Percentiles rank a stretch among this genome's conserved stretches.
These are phyloP conservation scores for Prunella vulgaris DNA, from an alignment of 257 asterid species.

Conservation along the genomic window DNA sequence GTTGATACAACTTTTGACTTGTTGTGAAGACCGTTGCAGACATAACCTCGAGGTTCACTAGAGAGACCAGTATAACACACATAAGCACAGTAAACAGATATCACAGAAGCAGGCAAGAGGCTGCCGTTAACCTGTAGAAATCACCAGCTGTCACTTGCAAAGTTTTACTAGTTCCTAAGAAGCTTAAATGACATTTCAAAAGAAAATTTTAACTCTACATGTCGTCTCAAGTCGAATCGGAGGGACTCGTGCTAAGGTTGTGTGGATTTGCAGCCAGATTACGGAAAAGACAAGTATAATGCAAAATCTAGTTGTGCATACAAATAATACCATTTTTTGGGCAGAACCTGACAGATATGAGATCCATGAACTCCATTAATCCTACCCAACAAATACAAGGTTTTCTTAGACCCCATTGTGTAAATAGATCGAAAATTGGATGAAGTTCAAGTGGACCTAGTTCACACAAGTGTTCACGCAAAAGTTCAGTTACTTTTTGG, in stretches of 20 bases:
- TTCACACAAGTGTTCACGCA: too few species aligned
- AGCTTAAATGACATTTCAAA: not conserved
- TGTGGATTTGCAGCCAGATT: not conserved
- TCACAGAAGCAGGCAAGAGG: conserved; percentile 93
- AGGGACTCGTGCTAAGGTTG: not conserved
- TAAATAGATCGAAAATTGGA: too few species aligned
- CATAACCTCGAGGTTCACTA: conserved; percentile 84
- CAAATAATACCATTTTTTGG: not conserved
- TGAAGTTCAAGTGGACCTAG: too few species aligned
- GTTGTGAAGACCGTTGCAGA: conserved; percentile 83
- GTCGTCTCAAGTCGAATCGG: too few species aligned
- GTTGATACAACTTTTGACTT: conserved; percentile 66
- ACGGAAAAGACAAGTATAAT: not conserved
- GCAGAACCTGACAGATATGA: too few species aligned
- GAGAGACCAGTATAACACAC: conserved; percentile 92
- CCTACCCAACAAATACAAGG: too few species aligned
- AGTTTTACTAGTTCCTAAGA: not conserved
- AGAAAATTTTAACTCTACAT: not conserved
- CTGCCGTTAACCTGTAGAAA: conserved; percentile 87
- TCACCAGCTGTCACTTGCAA: not conserved
- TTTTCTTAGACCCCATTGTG: too few species aligned
- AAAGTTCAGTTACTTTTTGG: not conserved
- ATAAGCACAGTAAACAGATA: conserved; percentile 90
- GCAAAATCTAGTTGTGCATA: not conserved
- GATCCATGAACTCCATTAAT: too few species aligned